Percentiles rank a stretch among this genome's conserved stretches.
Evolutionary conservation across 768 basidiomycete species (phyloP).

Genomic region (Psilocybe cubensis): DNA sequence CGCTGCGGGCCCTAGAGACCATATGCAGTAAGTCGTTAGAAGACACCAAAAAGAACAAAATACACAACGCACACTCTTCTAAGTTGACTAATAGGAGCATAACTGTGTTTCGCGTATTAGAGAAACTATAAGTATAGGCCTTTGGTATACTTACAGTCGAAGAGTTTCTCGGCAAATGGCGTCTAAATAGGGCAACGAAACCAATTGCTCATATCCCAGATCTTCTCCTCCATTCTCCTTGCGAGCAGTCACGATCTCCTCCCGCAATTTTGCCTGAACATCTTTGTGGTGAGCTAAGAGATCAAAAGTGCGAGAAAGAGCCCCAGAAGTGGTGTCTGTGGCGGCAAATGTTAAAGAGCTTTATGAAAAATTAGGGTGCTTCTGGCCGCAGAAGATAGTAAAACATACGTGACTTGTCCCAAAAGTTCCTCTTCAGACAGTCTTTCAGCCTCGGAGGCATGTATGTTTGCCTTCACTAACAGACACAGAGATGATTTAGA

Average conservation of each 20-base stretch:
- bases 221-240: conserved; percentile 23
- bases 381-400: neutral
- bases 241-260: conserved; percentile 35
- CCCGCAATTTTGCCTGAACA: conserved; percentile 37
- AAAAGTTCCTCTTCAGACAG: conserved; percentile 36
- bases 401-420: conserved; percentile 30
- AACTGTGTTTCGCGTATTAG: conserved; percentile 11
- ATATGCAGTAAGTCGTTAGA: neutral
- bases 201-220: conserved; percentile 40
- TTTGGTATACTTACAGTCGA: conserved; percentile 39
- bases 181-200: conserved; percentile 41
- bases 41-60: neutral
- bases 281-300: conserved; percentile 32
- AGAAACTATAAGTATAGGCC: neutral
- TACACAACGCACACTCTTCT: conserved; percentile 8
- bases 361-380: neutral
- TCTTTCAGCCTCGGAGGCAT: conserved; percentile 32
- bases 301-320: conserved; percentile 38
- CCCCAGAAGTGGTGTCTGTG: conserved; percentile 47
- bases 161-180: conserved; percentile 43
- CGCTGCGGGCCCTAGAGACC: neutral
- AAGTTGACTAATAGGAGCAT: conserved; percentile 19
- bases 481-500: neutral
- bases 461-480: conserved; percentile 39
- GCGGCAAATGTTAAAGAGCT: conserved; percentile 39